Percentiles rank a stretch among this genome's conserved stretches.
These are phyloP conservation scores for Gaeumannomyces sp. DNA, from an alignment of 2,329 filamentous ascomycete genomes.

Conservation along the genomic window DNA sequence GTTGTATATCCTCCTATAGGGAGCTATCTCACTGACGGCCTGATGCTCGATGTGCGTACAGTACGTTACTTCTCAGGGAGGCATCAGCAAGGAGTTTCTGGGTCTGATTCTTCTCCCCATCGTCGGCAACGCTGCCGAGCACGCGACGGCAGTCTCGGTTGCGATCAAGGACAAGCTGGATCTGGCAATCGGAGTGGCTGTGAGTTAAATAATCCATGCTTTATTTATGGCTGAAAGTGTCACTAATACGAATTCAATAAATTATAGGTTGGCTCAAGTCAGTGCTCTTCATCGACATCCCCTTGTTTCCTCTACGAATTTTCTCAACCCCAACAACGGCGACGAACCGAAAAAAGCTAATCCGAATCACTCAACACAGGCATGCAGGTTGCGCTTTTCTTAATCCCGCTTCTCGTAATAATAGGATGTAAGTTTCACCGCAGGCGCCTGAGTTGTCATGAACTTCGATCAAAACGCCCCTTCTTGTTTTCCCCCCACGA, in stretches of 20 bases:
- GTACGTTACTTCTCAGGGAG: conserved; percentile 50
- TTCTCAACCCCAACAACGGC: too few relatives aligned
- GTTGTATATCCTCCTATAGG: too few relatives aligned
- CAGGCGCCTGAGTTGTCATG: too few relatives aligned
- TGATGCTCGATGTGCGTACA: neutral
- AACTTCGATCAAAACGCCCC: accelerated
- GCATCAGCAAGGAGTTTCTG: conserved; percentile 64
- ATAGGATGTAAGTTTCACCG: conserved; percentile 40
- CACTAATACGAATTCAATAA: neutral
- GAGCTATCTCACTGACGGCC: neutral
- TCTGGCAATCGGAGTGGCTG: conserved; percentile 71
- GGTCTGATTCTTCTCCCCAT: conserved; percentile 72
- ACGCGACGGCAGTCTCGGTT: conserved; percentile 74
- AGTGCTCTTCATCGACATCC: neutral
- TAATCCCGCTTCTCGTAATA: conserved; percentile 70
- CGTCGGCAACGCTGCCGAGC: conserved; percentile 74
- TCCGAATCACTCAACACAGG: conserved; percentile 35
- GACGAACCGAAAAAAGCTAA: neutral
- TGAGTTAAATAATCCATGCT: conserved; percentile 37
- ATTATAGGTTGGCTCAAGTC: neutral
- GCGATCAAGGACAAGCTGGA: conserved; percentile 84
- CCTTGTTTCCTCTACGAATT: conserved; percentile 23
- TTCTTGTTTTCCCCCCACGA: neutral
- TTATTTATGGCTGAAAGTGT: neutral
- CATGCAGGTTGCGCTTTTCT: conserved; percentile 75